A percentile compares a stretch with the other conserved stretches of the same genome.
Evolutionary conservation across 1,284 basidiomycete genomes (phyloP).

Genomic region (Agroathelia rolfsii): DNA sequence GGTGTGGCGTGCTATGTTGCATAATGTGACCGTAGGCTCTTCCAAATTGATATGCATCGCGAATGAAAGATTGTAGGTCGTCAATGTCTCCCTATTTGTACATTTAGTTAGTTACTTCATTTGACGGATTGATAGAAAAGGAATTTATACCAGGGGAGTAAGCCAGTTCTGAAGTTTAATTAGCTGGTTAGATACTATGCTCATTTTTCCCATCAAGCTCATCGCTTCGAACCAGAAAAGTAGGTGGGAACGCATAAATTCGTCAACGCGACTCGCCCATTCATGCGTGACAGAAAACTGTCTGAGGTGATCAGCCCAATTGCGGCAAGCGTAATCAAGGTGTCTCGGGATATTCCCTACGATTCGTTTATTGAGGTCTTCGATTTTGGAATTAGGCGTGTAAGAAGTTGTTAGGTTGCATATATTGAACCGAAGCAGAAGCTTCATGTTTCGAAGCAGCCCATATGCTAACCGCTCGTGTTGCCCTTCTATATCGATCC

Average conservation of each 20-base stretch:
- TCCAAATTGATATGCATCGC: conserved; percentile 10
- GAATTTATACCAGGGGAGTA: not conserved
- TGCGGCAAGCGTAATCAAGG: conserved; percentile 18
- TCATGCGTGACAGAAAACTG: not conserved
- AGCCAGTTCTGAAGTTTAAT: not conserved
- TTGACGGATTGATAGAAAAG: too few relatives aligned
- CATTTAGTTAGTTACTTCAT: too few relatives aligned
- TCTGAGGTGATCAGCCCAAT: conserved; percentile 17
- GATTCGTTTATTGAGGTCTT: conserved; percentile 9
- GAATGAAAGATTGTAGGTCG: conserved; percentile 8
- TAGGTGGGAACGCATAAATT: conserved; percentile 13
- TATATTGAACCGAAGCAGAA: conserved; percentile 22
- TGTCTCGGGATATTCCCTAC: conserved; percentile 11
- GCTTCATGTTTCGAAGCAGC: conserved; percentile 14
- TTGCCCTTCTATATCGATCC: conserved; percentile 4
- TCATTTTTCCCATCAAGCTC: conserved; percentile 8
- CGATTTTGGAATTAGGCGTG: conserved; percentile 13
- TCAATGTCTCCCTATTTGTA: too few relatives aligned
- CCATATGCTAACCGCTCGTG: conserved; percentile 11
- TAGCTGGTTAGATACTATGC: not conserved
- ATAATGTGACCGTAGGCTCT: conserved; percentile 9
- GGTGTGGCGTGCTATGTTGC: conserved; percentile 12
- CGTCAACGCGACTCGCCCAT: conserved; percentile 2
- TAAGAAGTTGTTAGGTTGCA: conserved; percentile 20
- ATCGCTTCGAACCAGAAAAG: conserved; percentile 18